Evolutionary conservation across 2,329 filamentous ascomycete genomes (phyloP).

Genomic region (Ophiocordyceps unilateralis): DNA sequence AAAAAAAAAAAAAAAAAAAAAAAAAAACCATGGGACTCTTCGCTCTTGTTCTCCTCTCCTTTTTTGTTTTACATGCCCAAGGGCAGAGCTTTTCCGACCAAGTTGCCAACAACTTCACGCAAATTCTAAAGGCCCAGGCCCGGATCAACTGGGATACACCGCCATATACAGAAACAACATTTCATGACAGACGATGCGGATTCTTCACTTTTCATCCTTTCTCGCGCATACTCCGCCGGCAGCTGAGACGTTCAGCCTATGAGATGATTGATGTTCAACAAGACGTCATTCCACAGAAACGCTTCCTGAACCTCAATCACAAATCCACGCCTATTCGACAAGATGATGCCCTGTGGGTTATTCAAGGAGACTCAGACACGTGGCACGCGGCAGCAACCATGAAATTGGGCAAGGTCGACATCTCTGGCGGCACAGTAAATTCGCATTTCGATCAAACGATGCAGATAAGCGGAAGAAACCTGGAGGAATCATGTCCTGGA

Average conservation of each 20-base stretch:
- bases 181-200: neutral
- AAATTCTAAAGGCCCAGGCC: neutral
- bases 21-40: too few relatives aligned
- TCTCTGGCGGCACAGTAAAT: neutral
- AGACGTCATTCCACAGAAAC: neutral
- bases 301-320: neutral
- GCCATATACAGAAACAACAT: neutral
- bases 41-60: neutral
- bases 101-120: neutral
- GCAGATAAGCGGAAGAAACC: neutral
- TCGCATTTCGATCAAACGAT: neutral
- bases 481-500: neutral
- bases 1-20: too few relatives aligned
- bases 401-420: neutral
- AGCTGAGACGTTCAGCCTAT: neutral
- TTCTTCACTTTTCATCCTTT: neutral
- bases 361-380: neutral
- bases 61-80: neutral
- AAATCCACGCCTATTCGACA: neutral
- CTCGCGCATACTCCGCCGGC: neutral
- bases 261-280: neutral
- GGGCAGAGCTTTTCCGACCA: neutral
- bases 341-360: neutral
- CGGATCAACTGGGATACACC: neutral
- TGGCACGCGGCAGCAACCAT: neutral